Base-by-base conservation (phyloP, 208 protist species). In the Trypanosoma caninum region DNA sequence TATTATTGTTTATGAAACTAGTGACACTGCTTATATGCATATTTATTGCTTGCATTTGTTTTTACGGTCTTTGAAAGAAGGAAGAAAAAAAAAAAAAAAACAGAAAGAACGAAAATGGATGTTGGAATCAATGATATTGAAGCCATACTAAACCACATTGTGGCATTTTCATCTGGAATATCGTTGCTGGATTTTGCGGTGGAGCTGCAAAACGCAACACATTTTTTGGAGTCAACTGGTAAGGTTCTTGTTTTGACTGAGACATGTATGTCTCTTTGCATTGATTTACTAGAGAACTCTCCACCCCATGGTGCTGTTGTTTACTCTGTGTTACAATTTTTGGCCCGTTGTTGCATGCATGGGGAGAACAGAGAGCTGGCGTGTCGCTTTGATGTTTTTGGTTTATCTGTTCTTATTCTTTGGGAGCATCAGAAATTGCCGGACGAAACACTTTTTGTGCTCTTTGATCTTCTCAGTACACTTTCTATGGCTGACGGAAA, bases 391-490 rank as follows among this genome's bases (percentile, higher is more conserved):
- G 84, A 82, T 28, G 42, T 91, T 13, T 76, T 78, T 16, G 57
- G 72, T 33, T 73, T 61, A 22, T 92, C 82, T 60, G 61, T 91
- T 25, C 20, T 89, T 8, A 38, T 94, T 40, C 63, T 94, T 34
- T 82, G 80, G 42, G 58, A 71, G 13, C 65, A 79, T 56, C 52
- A 41, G 6, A 44, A 59, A 25, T 59, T 94, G 16, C 60, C 73
- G 9, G 38, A 58, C 3, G 74, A 79, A 28, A 87, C 76, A 25
- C 64, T 94, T 38, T 87, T 79, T 63, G 72, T 72, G 65, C 58
- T 85, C 14, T 88, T 90, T 51, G 88, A 91, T 51, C 53, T 92
- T 5, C 74, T 85, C 30, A 82, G 78, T 59, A 94, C 88, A 11
- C 57, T 94, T 37, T 53, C 77, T 25, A 77, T 82, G 28, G 73